Evolutionary conservation across 352 stramenopile genomes (phyloP).

Genomic region (Aphanomyces astaci): DNA sequence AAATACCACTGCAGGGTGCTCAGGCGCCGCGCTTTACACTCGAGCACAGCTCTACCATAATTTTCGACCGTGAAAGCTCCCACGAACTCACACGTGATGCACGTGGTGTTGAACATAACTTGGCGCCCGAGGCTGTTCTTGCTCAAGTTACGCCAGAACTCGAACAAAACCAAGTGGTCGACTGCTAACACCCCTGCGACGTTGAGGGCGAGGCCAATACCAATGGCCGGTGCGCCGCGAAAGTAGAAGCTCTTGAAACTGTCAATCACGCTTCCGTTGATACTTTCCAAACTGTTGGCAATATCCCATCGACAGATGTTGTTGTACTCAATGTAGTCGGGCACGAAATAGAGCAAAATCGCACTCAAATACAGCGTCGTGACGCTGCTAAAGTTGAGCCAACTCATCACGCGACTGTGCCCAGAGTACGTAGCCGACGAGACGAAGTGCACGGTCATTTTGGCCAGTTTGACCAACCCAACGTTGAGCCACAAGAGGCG

Average conservation of each 20-base stretch:
- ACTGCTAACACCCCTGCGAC: not conserved
- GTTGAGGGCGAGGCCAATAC: not conserved
- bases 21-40: slow-evolving; percentile 1
- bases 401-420: not conserved
- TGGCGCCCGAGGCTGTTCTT: slow-evolving; percentile 11
- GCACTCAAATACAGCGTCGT: slow-evolving; percentile 1
- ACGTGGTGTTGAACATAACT: slow-evolving; percentile 14
- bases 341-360: slow-evolving; percentile 15
- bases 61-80: not conserved
- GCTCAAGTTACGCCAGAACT: not conserved
- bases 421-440: not conserved
- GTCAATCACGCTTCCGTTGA: not conserved
- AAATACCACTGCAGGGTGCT: slow-evolving; percentile 20
- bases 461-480: not conserved
- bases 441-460: not conserved
- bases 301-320: not conserved
- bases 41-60: not conserved
- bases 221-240: not conserved
- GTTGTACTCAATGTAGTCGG: slow-evolving; percentile 12
- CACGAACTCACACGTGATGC: not conserved
- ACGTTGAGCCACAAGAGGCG: slow-evolving; percentile 15
- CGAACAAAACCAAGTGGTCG: slow-evolving; percentile 1
- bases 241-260: not conserved
- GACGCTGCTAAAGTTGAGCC: not conserved
- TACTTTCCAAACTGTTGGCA: not conserved